A percentile compares a stretch with the other conserved stretches of the same genome.
Evolutionary conservation across 768 basidiomycete species (phyloP).

Genomic region (Suillus americanus): DNA sequence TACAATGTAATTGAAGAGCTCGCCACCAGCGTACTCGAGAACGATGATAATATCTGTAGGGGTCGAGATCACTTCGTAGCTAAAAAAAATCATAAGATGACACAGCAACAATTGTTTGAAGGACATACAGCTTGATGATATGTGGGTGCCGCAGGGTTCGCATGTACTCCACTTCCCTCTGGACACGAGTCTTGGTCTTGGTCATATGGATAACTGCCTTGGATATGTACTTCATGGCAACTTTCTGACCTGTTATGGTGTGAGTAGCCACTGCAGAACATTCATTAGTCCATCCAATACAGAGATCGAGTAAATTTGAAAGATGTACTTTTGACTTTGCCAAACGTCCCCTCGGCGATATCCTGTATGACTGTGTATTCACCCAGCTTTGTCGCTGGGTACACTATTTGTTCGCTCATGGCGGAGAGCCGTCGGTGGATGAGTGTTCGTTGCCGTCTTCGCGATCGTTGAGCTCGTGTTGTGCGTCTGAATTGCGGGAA

Average conservation of each 20-base stretch:
- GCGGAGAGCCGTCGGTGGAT: conserved; percentile 19
- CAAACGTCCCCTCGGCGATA: conserved; percentile 96
- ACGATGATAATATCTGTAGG: conserved; percentile 98
- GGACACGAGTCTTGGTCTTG: conserved; percentile 89
- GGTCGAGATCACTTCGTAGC: conserved; percentile 89
- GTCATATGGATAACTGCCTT: conserved; percentile 91
- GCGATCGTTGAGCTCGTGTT: conserved; percentile 9
- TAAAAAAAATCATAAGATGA: conserved; percentile 24
- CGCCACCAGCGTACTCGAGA: conserved; percentile 93
- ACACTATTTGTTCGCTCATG: conserved; percentile 32
- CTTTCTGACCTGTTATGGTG: conserved; percentile 90
- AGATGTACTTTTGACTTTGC: conserved; percentile 95
- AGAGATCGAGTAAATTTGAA: conserved; percentile 17
- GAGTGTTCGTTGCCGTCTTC: conserved; percentile 5
- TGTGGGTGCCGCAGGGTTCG: conserved; percentile 91
- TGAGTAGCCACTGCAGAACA: conserved; percentile 78
- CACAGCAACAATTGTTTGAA: neutral
- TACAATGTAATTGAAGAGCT: conserved; percentile 98
- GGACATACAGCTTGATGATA: conserved; percentile 90
- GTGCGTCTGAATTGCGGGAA: conserved; percentile 14
- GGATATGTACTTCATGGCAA: conserved; percentile 97
- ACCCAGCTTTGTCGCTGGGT: conserved; percentile 75
- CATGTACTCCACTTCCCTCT: conserved; percentile 97
- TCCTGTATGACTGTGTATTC: conserved; percentile 88
- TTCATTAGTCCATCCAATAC: conserved; percentile 14